Evolutionary conservation across 306 rosid genomes (phyloP).

Genomic region (Canavalia ensiformis): DNA sequence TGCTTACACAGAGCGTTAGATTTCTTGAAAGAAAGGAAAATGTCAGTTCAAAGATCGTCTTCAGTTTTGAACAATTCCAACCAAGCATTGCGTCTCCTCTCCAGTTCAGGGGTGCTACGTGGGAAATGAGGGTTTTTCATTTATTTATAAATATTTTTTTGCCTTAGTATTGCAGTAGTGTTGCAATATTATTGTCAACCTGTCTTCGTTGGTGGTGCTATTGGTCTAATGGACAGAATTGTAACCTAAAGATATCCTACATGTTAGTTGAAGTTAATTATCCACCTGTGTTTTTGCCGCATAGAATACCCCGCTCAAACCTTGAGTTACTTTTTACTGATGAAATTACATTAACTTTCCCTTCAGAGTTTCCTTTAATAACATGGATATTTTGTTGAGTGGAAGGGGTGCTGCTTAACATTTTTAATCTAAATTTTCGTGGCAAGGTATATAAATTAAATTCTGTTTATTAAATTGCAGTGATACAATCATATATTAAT

Average conservation of each 20-base stretch:
- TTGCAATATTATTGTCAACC: constrained; percentile 24
- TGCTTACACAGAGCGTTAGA: constrained; percentile 73
- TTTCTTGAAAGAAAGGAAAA: constrained; percentile 82
- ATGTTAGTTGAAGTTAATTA: constrained; percentile 8
- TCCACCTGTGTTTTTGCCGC: constrained; percentile 12
- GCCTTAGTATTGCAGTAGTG: neutral
- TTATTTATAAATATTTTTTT: neutral
- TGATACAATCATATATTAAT: neutral
- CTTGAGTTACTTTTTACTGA: neutral
- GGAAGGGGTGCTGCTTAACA: neutral
- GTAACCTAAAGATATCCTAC: constrained; percentile 35
- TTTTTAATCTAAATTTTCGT: neutral
- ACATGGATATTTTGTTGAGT: neutral
- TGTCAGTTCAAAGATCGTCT: constrained; percentile 75
- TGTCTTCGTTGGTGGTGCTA: neutral
- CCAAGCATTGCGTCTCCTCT: constrained; percentile 81
- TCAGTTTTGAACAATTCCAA: constrained; percentile 83
- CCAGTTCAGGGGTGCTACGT: constrained; percentile 66
- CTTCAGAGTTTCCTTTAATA: neutral
- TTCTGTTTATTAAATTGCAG: neutral
- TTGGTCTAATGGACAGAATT: constrained; percentile 22
- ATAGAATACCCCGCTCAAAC: constrained; percentile 5
- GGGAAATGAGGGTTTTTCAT: constrained; percentile 47
- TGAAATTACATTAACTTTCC: neutral
- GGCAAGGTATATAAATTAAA: neutral